Evolutionary conservation across 352 stramenopile species (phyloP).

Genomic region (Pythium aquatile): DNA sequence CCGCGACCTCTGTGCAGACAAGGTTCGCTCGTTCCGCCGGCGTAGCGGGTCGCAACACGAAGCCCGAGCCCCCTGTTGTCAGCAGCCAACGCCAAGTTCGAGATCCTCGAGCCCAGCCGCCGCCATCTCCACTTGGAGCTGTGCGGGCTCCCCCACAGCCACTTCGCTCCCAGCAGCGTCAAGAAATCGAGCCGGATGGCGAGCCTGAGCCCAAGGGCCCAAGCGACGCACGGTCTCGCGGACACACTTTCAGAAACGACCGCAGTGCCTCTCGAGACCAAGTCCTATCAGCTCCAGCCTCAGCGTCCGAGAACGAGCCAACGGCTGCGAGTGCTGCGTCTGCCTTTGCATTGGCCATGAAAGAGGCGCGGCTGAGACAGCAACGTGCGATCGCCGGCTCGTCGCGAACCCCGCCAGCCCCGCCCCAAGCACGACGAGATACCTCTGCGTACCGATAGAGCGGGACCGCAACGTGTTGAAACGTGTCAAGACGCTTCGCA

Average conservation of each 20-base stretch:
- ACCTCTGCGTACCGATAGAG: slow-evolving; percentile 14
- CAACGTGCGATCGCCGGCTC: slow-evolving; percentile 34
- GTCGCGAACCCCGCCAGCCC: background rate
- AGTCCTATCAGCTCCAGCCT: slow-evolving; percentile 4
- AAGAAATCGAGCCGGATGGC: slow-evolving; percentile 11
- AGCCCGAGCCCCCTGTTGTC: slow-evolving; percentile 4
- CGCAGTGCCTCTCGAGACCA: background rate
- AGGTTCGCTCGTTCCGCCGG: background rate
- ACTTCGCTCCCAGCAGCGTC: background rate
- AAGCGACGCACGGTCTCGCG: background rate
- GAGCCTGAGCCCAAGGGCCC: slow-evolving; percentile 23
- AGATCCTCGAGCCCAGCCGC: background rate
- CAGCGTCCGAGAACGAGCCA: slow-evolving; percentile 27
- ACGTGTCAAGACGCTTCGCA: background rate
- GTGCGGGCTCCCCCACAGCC: background rate
- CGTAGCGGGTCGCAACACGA: background rate
- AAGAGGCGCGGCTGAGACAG: slow-evolving; percentile 69
- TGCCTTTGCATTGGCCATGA: slow-evolving; percentile 76
- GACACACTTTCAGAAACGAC: background rate
- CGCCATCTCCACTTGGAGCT: background rate
- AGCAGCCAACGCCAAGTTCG: background rate
- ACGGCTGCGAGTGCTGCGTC: slow-evolving; percentile 50
- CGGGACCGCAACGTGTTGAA: background rate
- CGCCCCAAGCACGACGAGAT: background rate
- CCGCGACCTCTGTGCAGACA: background rate